phyloP scores from a whole-genome alignment of 2,329 filamentous ascomycete species.

The Exutisphaerella laricina region DNA sequence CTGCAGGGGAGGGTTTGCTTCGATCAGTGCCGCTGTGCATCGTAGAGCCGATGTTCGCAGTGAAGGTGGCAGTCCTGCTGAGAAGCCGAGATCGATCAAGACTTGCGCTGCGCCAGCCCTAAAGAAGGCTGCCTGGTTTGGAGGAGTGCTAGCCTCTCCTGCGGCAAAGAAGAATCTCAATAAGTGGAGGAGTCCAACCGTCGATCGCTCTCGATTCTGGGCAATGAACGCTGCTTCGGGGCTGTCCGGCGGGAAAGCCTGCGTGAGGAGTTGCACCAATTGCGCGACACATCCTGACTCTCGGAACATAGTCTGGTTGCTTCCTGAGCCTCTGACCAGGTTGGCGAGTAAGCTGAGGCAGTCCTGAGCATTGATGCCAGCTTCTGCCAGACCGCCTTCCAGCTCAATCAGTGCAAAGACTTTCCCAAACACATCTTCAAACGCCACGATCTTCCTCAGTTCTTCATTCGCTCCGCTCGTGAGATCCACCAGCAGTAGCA shows the following conservation, averaged over 20 bases:
- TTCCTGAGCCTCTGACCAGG: constrained; percentile 75
- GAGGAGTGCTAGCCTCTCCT: constrained; percentile 71
- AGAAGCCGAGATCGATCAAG: constrained; percentile 78
- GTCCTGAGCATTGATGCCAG: constrained; percentile 84
- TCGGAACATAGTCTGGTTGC: constrained; percentile 89
- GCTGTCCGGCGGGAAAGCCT: constrained; percentile 46
- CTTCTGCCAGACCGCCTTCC: constrained; percentile 76
- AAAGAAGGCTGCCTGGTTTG: constrained; percentile 83
- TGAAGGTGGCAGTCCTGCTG: constrained; percentile 61
- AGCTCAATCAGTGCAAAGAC: constrained; percentile 74
- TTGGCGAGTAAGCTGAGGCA: constrained; percentile 88
- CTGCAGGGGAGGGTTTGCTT: constrained; percentile 72
- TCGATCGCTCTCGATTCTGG: constrained; percentile 73
- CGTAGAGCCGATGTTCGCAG: constrained; percentile 82
- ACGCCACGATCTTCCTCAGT: constrained; percentile 90
- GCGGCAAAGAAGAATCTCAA: constrained; percentile 77
- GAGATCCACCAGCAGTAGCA: constrained; percentile 80
- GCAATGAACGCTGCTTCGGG: constrained; percentile 30
- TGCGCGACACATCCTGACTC: constrained; percentile 78
- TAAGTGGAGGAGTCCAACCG: constrained; percentile 83
- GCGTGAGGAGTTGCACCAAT: constrained; percentile 58
- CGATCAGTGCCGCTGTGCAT: constrained; percentile 83
- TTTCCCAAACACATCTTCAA: constrained; percentile 87
- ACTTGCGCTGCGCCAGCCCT: constrained; percentile 73
- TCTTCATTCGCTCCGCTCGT: constrained; percentile 75